phyloP scores from a whole-genome alignment of 345 rosid species.

The Trapa incisa region DNA sequence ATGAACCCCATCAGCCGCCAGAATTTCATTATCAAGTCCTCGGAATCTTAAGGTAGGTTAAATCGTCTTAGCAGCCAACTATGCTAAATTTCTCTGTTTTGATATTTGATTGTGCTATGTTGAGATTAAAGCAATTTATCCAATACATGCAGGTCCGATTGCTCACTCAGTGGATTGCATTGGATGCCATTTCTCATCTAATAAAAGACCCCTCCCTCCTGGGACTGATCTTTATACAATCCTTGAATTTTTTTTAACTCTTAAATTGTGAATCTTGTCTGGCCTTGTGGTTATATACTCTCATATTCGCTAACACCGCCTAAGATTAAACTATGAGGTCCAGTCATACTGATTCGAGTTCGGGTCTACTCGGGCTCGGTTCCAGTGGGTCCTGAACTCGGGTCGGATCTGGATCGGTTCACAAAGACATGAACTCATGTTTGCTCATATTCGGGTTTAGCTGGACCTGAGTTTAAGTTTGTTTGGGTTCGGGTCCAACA shows the following conservation, averaged over 20 bases:
- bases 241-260: neutral
- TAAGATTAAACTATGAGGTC: too few relatives aligned
- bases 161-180: neutral
- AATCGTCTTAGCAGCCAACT: neutral
- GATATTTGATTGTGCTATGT: neutral
- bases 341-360: too few relatives aligned
- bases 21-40: slow-evolving; percentile 65
- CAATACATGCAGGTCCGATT: neutral
- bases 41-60: slow-evolving; percentile 16
- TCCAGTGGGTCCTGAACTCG: too few relatives aligned
- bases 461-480: too few relatives aligned
- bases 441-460: too few relatives aligned
- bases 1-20: slow-evolving; percentile 93
- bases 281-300: neutral
- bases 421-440: too few relatives aligned
- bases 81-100: neutral
- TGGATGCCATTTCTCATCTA: neutral
- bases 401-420: too few relatives aligned
- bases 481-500: too few relatives aligned
- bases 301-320: neutral
- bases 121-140: neutral
- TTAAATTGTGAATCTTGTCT: neutral
- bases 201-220: neutral
- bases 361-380: too few relatives aligned
- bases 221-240: neutral